A percentile compares a stretch with the other conserved stretches of the same genome.
Evolutionary conservation across 805 yeast genomes (phyloP).

Genomic region (Starmerella powellii): DNA sequence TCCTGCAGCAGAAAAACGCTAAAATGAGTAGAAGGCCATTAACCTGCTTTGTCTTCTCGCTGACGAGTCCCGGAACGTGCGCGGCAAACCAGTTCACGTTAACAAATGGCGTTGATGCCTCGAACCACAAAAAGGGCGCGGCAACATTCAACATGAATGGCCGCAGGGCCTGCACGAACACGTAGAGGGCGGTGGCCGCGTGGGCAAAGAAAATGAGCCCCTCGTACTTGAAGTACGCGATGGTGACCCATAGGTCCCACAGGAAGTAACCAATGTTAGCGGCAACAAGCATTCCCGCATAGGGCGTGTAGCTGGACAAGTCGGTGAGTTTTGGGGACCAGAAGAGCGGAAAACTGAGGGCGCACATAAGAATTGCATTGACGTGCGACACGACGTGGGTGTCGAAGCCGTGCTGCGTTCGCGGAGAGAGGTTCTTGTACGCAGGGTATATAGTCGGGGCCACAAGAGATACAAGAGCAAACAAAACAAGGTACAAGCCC

Average conservation of each 20-base stretch:
- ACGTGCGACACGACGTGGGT: conserved; percentile 82
- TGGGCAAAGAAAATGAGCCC: conserved; percentile 77
- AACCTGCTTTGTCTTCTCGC: conserved; percentile 39
- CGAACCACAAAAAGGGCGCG: conserved; percentile 74
- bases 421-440: conserved; percentile 38
- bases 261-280: conserved; percentile 73
- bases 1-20: conserved; percentile 65
- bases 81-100: conserved; percentile 86
- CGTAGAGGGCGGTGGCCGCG: conserved; percentile 69
- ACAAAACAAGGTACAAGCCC: conserved; percentile 46
- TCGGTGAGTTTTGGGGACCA: conserved; percentile 46
- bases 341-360: conserved; percentile 51
- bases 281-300: conserved; percentile 60
- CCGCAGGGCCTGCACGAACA: conserved; percentile 47
- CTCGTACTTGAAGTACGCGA: conserved; percentile 49
- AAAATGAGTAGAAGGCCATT: conserved; percentile 63
- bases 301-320: conserved; percentile 60
- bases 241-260: conserved; percentile 76
- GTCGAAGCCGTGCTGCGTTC: conserved; percentile 62
- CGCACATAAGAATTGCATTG: conserved; percentile 59
- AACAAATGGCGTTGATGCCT: conserved; percentile 87
- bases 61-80: conserved; percentile 60
- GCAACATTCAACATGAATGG: conserved; percentile 76
- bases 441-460: conserved; percentile 37
- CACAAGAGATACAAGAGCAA: conserved; percentile 38